Base-by-base conservation (phyloP, 306 rosid species). In the Cicer judaicum region DNA sequence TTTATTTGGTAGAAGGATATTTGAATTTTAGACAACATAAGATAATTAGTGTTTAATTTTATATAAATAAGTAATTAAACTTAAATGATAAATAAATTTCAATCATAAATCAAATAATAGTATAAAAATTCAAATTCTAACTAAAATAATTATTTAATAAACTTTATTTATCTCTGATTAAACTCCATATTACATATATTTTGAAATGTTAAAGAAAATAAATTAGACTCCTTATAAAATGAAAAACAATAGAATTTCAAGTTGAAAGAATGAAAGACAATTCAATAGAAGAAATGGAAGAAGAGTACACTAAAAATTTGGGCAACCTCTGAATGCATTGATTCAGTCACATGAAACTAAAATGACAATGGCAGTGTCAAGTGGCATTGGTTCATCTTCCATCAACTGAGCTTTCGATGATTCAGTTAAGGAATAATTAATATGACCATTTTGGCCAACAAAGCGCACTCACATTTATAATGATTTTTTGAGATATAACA, bases 381-480 rank as follows among this genome's bases (percentile, higher is more conserved):
- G 72, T 65, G 75, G 67, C 11, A 50, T 79, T 41, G 70, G 64
- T 54, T 54, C 78, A 78, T 62, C 75, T 69, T 74, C 75, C 61
- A 82, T 82, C 68, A 70, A 73, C 68, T 44, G 54, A 73, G 62
- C 56, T 68, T 66, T 80, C 70, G 15, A 56, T 13, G 64, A 65
- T 64, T 56, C 24, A 79, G 29, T n/a, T 73, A 34, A 72, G 21
- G 7, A 74, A 39, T 68, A 68, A 54, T 66, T 42, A 68, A 43
- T 59, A 61, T 10, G 48, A 56, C 72, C 15, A 64, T 15, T 64
- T 59, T 8, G n/a, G 46, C 49, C 70, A 79, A 65, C 76, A 59
- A 76, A 72, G 66, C 76, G 54, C 81, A 79, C 77, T 72, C 46
- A 41, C 72, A 75, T 52, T 2, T 53, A 39, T 64, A 68, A 74